Percentiles rank a stretch among this genome's conserved stretches.
Evolutionary conservation across 805 yeast genomes (phyloP).

Genomic region (Starmerella bombi): DNA sequence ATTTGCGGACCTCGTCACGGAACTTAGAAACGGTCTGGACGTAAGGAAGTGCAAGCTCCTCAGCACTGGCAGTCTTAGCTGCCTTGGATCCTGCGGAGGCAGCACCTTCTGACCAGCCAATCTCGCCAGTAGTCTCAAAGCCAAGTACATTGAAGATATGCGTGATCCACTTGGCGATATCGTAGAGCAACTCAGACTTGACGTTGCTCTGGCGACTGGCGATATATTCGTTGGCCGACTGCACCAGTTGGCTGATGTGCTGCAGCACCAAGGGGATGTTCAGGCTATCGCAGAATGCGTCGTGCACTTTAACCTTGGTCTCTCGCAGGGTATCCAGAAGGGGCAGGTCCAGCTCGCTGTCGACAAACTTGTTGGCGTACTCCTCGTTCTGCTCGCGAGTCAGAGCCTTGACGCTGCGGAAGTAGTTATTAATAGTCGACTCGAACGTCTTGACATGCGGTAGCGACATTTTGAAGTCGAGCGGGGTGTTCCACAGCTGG

Average conservation of each 20-base stretch:
- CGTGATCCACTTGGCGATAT: conserved; percentile 55
- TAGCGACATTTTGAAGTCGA: conserved; percentile 80
- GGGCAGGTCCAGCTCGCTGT: conserved; percentile 36
- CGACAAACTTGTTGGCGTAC: conserved; percentile 44
- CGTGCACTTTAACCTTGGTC: conserved; percentile 50
- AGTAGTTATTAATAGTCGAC: conserved; percentile 63
- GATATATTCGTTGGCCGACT: conserved; percentile 60
- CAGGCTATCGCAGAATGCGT: conserved; percentile 78
- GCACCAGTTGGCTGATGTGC: conserved; percentile 51
- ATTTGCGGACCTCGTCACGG: conserved; percentile 65
- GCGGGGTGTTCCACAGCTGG: conserved; percentile 81
- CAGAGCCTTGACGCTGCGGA: conserved; percentile 75
- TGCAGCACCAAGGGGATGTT: conserved; percentile 66
- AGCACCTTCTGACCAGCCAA: conserved; percentile 62
- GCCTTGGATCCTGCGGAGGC: conserved; percentile 16
- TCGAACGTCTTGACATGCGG: conserved; percentile 69
- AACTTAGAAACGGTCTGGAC: conserved; percentile 63
- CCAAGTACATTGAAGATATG: conserved; percentile 63
- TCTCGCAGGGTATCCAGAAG: conserved; percentile 38
- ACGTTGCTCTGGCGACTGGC: conserved; percentile 33
- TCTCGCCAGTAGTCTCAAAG: conserved; percentile 45
- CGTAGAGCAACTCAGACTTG: conserved; percentile 52
- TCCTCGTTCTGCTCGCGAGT: conserved; percentile 44
- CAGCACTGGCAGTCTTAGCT: conserved; percentile 29
- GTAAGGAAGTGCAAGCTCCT: conserved; percentile 67